Conservation (phyloP, 1,284 basidiomycete genomes). For the Papiliotrema laurentii region DNA sequence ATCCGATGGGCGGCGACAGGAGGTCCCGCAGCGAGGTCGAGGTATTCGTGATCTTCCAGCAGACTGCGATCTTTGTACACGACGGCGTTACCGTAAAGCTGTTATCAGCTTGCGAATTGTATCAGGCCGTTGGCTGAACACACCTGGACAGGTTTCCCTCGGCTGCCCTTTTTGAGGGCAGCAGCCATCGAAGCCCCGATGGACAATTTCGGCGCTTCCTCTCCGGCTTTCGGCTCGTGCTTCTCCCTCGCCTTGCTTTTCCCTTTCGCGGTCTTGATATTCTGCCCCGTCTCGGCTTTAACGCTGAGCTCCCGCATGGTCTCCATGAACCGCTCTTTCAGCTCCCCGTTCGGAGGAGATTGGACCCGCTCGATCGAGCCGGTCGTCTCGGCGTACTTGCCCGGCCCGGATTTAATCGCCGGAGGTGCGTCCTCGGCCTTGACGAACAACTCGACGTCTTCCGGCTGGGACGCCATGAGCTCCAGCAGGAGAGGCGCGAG, state of each 20-base stretch:
- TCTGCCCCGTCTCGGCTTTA: conserved; percentile 20
- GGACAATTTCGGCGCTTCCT: conserved; percentile 27
- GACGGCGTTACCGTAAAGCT: conserved; percentile 48
- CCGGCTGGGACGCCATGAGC: conserved; percentile 51
- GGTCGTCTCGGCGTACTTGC: conserved; percentile 12
- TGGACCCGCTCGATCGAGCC: conserved; percentile 7
- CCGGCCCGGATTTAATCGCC: background rate
- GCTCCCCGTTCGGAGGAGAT: conserved; percentile 26
- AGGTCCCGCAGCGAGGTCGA: conserved; percentile 51
- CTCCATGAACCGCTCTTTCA: conserved; percentile 53
- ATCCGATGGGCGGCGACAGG: conserved; percentile 45
- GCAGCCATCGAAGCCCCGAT: conserved; percentile 34
- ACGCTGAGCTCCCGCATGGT: conserved; percentile 42
- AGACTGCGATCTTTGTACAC: conserved; percentile 51
- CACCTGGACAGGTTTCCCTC: conserved; percentile 47
- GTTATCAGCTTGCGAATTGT: too few species aligned
- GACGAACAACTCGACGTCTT: conserved; percentile 52
- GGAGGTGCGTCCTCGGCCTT: conserved; percentile 34
- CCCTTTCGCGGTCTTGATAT: conserved; percentile 10
- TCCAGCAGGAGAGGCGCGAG: conserved; percentile 45
- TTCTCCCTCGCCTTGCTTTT: conserved; percentile 15
- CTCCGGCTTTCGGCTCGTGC: conserved; percentile 4
- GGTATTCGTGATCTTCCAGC: conserved; percentile 48
- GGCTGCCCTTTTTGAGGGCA: conserved; percentile 50
- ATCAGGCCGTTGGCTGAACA: conserved; percentile 5